Conservation (phyloP, 2,329 filamentous ascomycete genomes). For the Penicillium sp. region DNA sequence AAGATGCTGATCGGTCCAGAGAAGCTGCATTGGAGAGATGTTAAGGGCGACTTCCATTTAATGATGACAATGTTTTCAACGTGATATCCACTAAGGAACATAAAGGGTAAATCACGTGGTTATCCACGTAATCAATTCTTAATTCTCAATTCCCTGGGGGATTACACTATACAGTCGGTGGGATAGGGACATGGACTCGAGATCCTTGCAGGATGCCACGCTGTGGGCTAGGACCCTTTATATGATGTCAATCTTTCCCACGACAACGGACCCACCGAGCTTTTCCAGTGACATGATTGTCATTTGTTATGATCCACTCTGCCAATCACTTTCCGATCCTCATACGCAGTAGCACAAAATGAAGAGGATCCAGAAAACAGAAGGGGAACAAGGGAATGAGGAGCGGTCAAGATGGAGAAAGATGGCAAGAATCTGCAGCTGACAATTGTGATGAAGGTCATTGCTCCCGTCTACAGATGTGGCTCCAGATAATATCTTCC, state of each 20-base stretch:
- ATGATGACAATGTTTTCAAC: no score
- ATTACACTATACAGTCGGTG: constrained; percentile 8
- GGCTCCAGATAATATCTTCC: constrained; percentile 8
- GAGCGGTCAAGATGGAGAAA: constrained; percentile 11
- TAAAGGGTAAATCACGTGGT: no score
- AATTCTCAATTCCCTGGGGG: constrained; percentile 4
- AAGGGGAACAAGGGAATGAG: not conserved
- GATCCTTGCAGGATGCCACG: constrained; percentile 5
- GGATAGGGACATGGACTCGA: constrained; percentile 11
- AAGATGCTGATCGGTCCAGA: no score
- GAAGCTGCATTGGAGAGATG: no score
- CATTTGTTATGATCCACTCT: not conserved
- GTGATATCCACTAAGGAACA: no score
- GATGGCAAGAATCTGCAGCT: constrained; percentile 14
- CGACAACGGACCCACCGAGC: constrained; percentile 2
- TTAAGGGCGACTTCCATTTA: no score
- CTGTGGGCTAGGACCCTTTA: constrained; percentile 1
- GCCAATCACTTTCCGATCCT: constrained; percentile 4
- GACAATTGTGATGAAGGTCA: constrained; percentile 20
- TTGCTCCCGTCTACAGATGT: constrained; percentile 11
- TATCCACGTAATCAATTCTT: no score
- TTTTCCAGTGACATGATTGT: not conserved
- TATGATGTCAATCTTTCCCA: constrained; percentile 11
- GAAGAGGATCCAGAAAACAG: not conserved
- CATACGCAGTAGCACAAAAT: not conserved